Evolutionary conservation across 2,329 filamentous ascomycete species (phyloP), one percentile per base, ranked within the genome.

Genomic region (Fusarium stilboides): DNA sequence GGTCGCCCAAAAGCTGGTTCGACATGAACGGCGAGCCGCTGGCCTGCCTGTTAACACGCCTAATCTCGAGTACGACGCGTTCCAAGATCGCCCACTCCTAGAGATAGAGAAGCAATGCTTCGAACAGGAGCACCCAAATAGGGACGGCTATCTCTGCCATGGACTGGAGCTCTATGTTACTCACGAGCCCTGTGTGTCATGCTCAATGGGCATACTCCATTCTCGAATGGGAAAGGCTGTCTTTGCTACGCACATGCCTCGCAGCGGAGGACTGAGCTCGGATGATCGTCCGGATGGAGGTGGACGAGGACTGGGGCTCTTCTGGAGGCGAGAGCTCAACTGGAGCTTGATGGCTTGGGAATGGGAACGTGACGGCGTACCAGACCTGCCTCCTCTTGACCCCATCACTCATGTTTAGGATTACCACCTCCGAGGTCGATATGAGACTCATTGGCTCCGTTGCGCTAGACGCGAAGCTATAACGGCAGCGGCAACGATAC

Each of bases 151-250:
- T 78, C 89, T 99, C 20, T 98, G 95, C 81, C 94, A 97, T 71
- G 93, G 94, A 56, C 87, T 99, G 31, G 95, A 98, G 79, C 88
- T 99, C 58, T 98, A 98, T 81, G 85, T 97, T 64, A 97, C 94
- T 3, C 94, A 98, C 76, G 96, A 99, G 81, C 96, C 96, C 7
- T 99, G 96, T 77, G 88, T 97, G 63, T 97, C 97, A 88, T 99
- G 96, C 81, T 94, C 92, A 36, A 98, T 98, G 96, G 96, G 93
- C 2, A 92, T 98, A 72, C 85, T 98, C 22, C 94, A 98, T 77
- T 98, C 95, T 10, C 89, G 96, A 51, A 97, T 99, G 86, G 91
- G 93, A 44, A 90, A 92, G 54, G 92, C 94, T 52, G 87, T 97
- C 39, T 97, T 97, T 80, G 89, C 88, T 68, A 86, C 90, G 66